These are phyloP conservation scores for Paecilomyces niveus DNA, from an alignment of 2,329 filamentous ascomycete species.

Conservation along the genomic window DNA sequence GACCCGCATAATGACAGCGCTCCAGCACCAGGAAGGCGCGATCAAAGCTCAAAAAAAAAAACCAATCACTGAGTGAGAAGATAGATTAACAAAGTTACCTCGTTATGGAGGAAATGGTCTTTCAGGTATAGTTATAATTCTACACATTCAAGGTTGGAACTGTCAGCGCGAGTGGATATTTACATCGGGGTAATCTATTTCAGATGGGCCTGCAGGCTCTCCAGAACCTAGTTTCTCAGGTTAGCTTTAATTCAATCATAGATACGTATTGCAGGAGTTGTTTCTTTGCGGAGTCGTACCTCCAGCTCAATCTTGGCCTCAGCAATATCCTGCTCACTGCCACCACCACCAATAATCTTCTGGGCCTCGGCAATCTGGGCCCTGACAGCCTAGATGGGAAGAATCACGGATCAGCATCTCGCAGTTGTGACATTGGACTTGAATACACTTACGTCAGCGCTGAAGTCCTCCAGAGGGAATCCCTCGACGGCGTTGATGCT, in stretches of 20 bases:
- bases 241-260: conserved; percentile 7
- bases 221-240: conserved; percentile 34
- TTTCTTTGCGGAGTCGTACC: conserved; percentile 49
- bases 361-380: conserved; percentile 90
- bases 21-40: not conserved
- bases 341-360: conserved; percentile 83
- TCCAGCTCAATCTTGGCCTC: conserved; percentile 99
- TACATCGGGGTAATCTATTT: conserved; percentile 38
- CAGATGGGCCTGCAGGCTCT: conserved; percentile 42
- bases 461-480: conserved; percentile 93
- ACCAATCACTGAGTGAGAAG: not conserved
- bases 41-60: not conserved
- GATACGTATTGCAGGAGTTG: conserved; percentile 1
- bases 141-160: conserved; percentile 28
- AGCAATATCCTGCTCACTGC: conserved; percentile 94
- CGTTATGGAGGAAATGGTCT: not conserved
- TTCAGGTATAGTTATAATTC: conserved; percentile 23
- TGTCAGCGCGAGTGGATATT: conserved; percentile 25
- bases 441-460: conserved; percentile 57
- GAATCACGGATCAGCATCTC: conserved; percentile 5
- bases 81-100: not conserved
- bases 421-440: not conserved
- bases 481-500: conserved; percentile 99
- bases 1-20: not conserved
- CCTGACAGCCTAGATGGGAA: conserved; percentile 56